Base-by-base conservation (phyloP, 352 stramenopile species). In the Pythium brachiatum region DNA sequence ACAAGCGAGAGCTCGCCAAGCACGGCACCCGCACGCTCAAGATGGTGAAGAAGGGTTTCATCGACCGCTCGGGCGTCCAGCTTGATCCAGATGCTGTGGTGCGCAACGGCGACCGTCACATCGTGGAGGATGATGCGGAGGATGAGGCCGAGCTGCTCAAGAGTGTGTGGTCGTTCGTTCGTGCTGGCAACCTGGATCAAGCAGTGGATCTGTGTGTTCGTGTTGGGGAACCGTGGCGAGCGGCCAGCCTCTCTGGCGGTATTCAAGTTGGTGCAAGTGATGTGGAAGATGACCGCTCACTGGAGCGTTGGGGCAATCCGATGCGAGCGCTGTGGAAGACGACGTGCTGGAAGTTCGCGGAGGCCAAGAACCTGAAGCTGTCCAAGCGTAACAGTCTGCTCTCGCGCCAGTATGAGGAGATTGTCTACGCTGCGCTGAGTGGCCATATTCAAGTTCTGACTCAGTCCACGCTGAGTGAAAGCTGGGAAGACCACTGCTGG, bases 401-500 rank as follows among this genome's bases (percentile, higher is more conserved):
- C 20, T 75, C 79, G 0, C 83, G 80, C 16, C 72, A 90, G 59
- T 92, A 91, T 51, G 86, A 95, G 47, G 69, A 83, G 60, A 75
- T 94, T 59, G 74, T 94, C 50, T 95, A 95, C 66, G 84, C 79
- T 11, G 84, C 84, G 2, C 67, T 95, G 53, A 85, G 83, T 67
- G 84, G 86, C 36, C 86, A 95, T 47, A 73, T 88, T 34, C 67
- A 79, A 16, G 79, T 81, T 11, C 73, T 95, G 58, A 76, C 78
- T 1, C 73, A 78, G 46, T 92, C 81, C 18, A 68, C 76, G 44
- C 48, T 91, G n/a, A 93, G 83, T 27, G 81, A 88, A 50, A 90
- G 44, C 31, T 95, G 86, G 86, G 86, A 95, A 55, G 83, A 95
- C 50, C 86, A 95, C 56, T 90, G 84, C 58, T 95, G 86, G 86